These are phyloP conservation scores for Monsonia emarginata DNA, from an alignment of 441 rosid genomes.

Conservation along the genomic window DNA sequence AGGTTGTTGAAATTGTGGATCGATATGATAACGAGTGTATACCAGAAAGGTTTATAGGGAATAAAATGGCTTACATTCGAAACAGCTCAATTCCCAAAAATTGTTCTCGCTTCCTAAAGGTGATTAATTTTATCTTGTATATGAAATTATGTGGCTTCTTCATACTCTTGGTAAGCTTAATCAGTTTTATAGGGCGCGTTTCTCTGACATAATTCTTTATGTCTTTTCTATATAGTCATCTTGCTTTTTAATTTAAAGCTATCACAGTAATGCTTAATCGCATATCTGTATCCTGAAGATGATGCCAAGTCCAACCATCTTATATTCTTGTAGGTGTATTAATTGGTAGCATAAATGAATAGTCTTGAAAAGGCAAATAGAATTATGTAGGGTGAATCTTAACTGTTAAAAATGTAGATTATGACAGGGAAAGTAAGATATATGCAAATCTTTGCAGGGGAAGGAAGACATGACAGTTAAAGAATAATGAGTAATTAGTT, in stretches of 20 bases:
- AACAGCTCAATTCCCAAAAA: constrained; percentile 53
- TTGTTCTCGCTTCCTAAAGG: constrained; percentile 59
- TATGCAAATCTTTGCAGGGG: too few relatives aligned
- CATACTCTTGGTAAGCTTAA: neutral
- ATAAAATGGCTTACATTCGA: constrained; percentile 50
- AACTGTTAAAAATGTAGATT: too few relatives aligned
- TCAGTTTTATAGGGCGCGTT: neutral
- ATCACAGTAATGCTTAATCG: neutral
- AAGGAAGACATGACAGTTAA: neutral
- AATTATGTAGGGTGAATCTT: too few relatives aligned
- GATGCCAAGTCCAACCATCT: too few relatives aligned
- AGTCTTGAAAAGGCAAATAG: too few relatives aligned
- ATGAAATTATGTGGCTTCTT: neutral
- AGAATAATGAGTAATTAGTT: neutral
- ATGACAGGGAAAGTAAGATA: too few relatives aligned
- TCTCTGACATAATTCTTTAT: neutral
- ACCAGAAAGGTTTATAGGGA: constrained; percentile 44
- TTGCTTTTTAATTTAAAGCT: neutral
- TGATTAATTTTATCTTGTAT: constrained; percentile 19
- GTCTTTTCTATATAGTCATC: neutral
- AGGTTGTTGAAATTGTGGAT: constrained; percentile 69
- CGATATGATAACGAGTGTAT: constrained; percentile 67
- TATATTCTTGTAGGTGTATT: too few relatives aligned
- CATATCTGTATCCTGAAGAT: neutral
- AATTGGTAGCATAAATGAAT: too few relatives aligned